Conservation (phyloP, 331 rosid species). For the Dryas integrifolia region DNA sequence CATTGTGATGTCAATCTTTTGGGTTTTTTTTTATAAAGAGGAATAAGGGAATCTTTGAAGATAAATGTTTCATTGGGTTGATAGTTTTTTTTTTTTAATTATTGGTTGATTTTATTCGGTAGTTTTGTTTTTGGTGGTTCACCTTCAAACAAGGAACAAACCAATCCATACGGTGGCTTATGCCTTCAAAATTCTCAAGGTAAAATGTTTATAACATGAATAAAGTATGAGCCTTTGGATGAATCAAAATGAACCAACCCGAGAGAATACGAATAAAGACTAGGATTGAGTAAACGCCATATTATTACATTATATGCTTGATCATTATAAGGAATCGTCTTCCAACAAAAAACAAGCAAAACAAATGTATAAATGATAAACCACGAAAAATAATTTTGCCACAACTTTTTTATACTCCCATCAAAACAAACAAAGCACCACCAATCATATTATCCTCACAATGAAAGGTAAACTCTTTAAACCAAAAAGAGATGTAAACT, state of each 20-base stretch:
- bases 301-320: slow-evolving; percentile 15
- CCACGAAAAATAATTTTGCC: background rate
- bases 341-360: slow-evolving; percentile 7
- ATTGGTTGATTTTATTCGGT: background rate
- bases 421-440: slow-evolving; percentile 25
- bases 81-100: background rate
- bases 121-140: background rate
- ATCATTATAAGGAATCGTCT: background rate
- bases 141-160: background rate
- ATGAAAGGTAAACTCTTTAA: background rate
- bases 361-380: slow-evolving; percentile 3
- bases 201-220: background rate
- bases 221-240: background rate
- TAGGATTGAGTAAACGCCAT: background rate
- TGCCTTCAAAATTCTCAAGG: background rate
- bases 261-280: background rate
- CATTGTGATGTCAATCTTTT: no score
- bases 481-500: background rate
- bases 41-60: no score
- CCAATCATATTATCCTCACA: slow-evolving; percentile 20
- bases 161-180: background rate
- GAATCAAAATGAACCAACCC: background rate
- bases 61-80: no score
- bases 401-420: background rate
- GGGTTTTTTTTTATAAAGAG: no score